These are phyloP conservation scores for Colletotrichum spinosum DNA, from an alignment of 2,329 filamentous ascomycete genomes.

Conservation along the genomic window DNA sequence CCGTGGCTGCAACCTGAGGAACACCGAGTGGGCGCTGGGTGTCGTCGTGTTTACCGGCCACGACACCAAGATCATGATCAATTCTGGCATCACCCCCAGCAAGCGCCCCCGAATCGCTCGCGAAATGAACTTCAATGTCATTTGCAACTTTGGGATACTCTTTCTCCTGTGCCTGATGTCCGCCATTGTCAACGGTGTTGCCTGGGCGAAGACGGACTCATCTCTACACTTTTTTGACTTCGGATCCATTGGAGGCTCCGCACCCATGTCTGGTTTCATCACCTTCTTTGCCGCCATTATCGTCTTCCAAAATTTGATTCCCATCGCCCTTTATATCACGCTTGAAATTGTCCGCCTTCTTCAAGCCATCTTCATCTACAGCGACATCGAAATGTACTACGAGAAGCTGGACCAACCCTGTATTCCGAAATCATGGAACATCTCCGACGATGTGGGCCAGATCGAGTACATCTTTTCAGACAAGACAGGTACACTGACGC, in stretches of 20 bases:
- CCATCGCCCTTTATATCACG: constrained; percentile 97
- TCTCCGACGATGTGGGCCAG: constrained; percentile 96
- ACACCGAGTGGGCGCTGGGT: constrained; percentile 95
- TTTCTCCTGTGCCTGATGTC: constrained; percentile 90
- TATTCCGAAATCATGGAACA: constrained; percentile 98
- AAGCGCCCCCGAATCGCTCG: constrained; percentile 92
- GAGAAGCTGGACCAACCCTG: constrained; percentile 93
- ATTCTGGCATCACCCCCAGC: constrained; percentile 92
- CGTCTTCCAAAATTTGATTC: constrained; percentile 97
- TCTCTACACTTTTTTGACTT: constrained; percentile 88
- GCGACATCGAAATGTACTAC: constrained; percentile 97
- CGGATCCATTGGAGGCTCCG: constrained; percentile 80
- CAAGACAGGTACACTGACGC: constrained; percentile 90
- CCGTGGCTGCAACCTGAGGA: constrained; percentile 91
- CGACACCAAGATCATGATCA: constrained; percentile 99
- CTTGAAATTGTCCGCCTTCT: constrained; percentile 94
- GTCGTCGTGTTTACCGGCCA: constrained; percentile 94
- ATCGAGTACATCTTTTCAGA: constrained; percentile 99
- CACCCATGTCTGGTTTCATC: constrained; percentile 88
- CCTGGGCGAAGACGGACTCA: constrained; percentile 80
- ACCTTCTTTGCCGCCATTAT: constrained; percentile 97
- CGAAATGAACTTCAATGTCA: constrained; percentile 96
- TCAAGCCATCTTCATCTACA: constrained; percentile 98
- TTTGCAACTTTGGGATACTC: constrained; percentile 94
- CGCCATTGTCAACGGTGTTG: constrained; percentile 85